Percentiles rank a stretch among this genome's conserved stretches.
These are phyloP conservation scores for Exophiala bonariae DNA, from an alignment of 2,329 filamentous ascomycete species.

Conservation along the genomic window DNA sequence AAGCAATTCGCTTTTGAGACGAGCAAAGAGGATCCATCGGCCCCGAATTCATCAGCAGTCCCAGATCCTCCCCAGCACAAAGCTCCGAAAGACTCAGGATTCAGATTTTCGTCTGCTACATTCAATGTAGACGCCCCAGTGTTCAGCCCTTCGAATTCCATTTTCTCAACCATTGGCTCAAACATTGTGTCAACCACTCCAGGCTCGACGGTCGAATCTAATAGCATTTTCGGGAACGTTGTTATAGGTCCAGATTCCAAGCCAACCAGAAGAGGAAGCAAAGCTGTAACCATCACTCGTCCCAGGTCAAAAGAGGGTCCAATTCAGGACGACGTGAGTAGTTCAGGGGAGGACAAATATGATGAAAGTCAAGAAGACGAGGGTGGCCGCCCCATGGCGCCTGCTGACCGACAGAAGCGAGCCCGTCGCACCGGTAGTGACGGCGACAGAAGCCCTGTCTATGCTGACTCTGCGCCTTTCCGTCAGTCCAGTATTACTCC, in stretches of 20 bases:
- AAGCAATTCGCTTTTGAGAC: conserved; percentile 12
- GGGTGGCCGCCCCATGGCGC: conserved; percentile 63
- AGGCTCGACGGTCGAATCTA: conserved; percentile 16
- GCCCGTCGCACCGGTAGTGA: conserved; percentile 62
- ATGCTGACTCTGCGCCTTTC: conserved; percentile 56
- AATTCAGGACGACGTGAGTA: conserved; percentile 47
- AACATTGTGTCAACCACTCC: conserved; percentile 27
- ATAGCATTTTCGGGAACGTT: conserved; percentile 68
- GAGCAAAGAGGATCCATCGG: not conserved
- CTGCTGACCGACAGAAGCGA: conserved; percentile 72
- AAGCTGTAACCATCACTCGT: conserved; percentile 75
- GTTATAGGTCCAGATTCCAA: conserved; percentile 63
- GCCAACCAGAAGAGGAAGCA: conserved; percentile 64
- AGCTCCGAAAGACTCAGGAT: conserved; percentile 19
- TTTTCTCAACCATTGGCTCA: conserved; percentile 28
- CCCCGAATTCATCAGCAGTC: not conserved
- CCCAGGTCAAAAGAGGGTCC: conserved; percentile 14
- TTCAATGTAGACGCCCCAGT: conserved; percentile 76
- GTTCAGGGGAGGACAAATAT: conserved; percentile 49
- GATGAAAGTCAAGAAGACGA: too few relatives aligned
- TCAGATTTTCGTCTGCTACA: conserved; percentile 48
- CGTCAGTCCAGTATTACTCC: conserved; percentile 8
- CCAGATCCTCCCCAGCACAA: conserved; percentile 10
- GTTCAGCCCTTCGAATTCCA: conserved; percentile 63
- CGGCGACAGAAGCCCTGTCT: conserved; percentile 72